Percentiles rank a stretch among this genome's conserved stretches.
These are phyloP conservation scores for Tetragonia tetragonoides DNA, from an alignment of 148 eudicot species.

Conservation along the genomic window DNA sequence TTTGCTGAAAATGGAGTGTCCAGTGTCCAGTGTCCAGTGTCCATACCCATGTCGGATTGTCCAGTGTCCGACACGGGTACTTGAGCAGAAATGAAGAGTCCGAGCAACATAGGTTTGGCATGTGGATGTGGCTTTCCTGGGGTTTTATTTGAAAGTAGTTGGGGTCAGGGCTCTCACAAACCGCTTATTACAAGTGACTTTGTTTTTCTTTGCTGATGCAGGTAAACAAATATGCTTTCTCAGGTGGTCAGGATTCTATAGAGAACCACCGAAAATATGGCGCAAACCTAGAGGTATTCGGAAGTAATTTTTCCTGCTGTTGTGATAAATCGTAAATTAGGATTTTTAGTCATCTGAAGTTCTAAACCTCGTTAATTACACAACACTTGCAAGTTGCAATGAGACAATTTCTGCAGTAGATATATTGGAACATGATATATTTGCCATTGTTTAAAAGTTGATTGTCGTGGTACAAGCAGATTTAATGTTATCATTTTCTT, in stretches of 20 bases:
- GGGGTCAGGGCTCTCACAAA: not conserved
- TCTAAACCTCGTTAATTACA: not conserved
- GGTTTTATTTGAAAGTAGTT: not conserved
- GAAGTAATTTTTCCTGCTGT: not conserved
- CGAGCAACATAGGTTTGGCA: too few relatives aligned
- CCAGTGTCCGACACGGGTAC: too few relatives aligned
- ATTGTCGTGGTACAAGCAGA: not conserved
- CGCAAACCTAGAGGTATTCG: constrained; percentile 88
- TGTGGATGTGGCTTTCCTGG: not conserved
- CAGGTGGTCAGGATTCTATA: constrained; percentile 96
- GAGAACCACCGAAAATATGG: constrained; percentile 84
- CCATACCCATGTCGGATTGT: too few relatives aligned
- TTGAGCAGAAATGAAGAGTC: too few relatives aligned
- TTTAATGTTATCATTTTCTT: not conserved
- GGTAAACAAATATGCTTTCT: constrained; percentile 89
- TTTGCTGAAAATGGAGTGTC: too few relatives aligned
- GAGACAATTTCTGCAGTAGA: not conserved
- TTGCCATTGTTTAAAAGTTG: not conserved
- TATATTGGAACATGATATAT: not conserved
- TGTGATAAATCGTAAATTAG: not conserved
- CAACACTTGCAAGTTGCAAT: not conserved
- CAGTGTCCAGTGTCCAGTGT: too few relatives aligned
- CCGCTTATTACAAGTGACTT: not conserved
- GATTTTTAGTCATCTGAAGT: not conserved
- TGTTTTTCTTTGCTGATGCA: constrained; percentile 28